Base-by-base conservation (phyloP, 1,284 basidiomycete species). In the Leccinum angustisporum region DNA sequence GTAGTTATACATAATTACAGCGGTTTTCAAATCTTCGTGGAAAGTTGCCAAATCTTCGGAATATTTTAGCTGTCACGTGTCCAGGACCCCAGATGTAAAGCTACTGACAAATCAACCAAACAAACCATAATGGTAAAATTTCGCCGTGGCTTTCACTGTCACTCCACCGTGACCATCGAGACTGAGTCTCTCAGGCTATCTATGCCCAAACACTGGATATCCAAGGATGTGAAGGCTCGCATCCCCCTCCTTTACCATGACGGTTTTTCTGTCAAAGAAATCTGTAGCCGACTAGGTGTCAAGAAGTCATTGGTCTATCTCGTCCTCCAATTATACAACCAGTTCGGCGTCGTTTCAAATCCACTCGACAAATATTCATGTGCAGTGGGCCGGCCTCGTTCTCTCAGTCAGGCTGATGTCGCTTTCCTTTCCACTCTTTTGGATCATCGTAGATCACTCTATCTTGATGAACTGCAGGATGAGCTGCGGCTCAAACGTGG, bases 391-490 rank as follows among this genome's bases (percentile, higher is more conserved):
- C 4, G 4, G 1, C 36, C 31, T 6, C 5, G n/a, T 34, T 61
- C 53, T 51, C 53, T 61, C 8, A 55, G 43, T 40, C 27, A 27
- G 2, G 30, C 58, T 4, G 30, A 61, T 8, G 13, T 50, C 5
- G 2, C 34, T 5, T 61, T 61, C 1, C 8, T 61, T 43, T 27
- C 40, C 1, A 10, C 51, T 13, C 18, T 62, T 11, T 31, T 61
- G 21, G 33, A 54, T 54, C 54, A 61, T 38, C 1, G 3, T 1
- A 51, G 5, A 27, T 38, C 25, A 2, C 21, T 61, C 5, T 61
- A 61, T 38, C 55, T 62, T 4, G 21, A 61, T 34, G 25, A 62
- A 18, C 40, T 62, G 33, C 36, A 36, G 40, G 33, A 34, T 34
- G 5, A 34, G 33, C 33, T 34, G 33, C 0, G 4, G 33, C 33